Evolutionary conservation across 108 stramenopile species (phyloP), one percentile per base, ranked within the genome.

Genomic region (Aurantiochytrium sp.): DNA sequence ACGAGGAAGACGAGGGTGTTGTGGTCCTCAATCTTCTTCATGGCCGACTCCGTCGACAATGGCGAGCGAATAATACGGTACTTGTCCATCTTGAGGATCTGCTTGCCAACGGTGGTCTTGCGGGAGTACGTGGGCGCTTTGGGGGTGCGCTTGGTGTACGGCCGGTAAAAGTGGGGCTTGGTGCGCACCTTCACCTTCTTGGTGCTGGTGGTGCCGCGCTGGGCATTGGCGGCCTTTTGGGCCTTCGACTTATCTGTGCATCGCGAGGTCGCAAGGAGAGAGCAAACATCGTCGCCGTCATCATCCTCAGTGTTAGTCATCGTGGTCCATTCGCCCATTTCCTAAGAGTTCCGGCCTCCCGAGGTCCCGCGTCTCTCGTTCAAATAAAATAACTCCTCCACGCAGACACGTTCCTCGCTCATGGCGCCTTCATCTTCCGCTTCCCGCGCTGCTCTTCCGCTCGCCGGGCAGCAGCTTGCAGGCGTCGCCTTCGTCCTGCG

Each of bases 1-100:
- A 98, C 98, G 91, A 99, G 97, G 94, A 99, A 99, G 85, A 99
- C 99, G 85, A 99, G 96, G 88, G 99, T 99, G 95, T 99, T 99
- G 95, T 95, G 94, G 91, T 99, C 98, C 93, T 99, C 99, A 87
- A 99, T 99, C 87, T 98, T 96, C 92, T 99, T 98, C 98, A 99
- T 99, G 55, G 98, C 98, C 39, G 97, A 97, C 92, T 95, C 98
- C 41, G 99, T 98, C 53, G 99, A 98, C 59, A 99, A 92, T 31
- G 99, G 99, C 94, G 95, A 97, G 93, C 98, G 98, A 93, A 99
- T 97, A 86, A 99, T 92, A 89, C 95, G 91, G 93, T 94, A 94
- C 94, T 92, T 91, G 91, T 91, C 59, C 91, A 93, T 88, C 55
- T 22, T 52, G 48, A 55, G 45, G 17, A 86, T 37, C 87, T 15